Evolutionary conservation across 2,329 filamentous ascomycete genomes (phyloP).

Genomic region (Microdochium bolleyi): DNA sequence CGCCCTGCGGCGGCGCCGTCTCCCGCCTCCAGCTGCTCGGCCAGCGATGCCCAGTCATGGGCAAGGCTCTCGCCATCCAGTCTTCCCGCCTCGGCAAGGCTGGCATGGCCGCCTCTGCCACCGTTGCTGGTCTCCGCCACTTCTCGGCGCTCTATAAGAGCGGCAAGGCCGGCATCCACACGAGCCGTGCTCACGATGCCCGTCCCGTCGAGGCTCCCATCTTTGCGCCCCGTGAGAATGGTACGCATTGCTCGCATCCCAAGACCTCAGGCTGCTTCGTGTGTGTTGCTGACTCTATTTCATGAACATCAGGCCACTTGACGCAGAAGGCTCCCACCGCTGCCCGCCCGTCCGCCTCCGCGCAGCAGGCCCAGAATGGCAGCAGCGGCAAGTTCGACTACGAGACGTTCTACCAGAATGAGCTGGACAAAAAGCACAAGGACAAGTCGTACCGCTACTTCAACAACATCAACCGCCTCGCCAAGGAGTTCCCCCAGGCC

Average conservation of each 20-base stretch:
- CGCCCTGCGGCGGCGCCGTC: constrained; percentile 75
- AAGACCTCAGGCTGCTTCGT: no score
- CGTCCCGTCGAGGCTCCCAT: constrained; percentile 60
- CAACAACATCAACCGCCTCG: constrained; percentile 99
- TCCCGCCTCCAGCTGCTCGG: constrained; percentile 93
- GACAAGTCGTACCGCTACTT: constrained; percentile 99
- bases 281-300: neutral
- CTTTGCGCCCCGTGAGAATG: constrained; percentile 38
- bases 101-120: constrained; percentile 28
- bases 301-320: constrained; percentile 5
- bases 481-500: constrained; percentile 90
- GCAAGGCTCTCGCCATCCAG: constrained; percentile 91
- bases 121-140: constrained; percentile 40
- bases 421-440: constrained; percentile 98
- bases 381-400: constrained; percentile 70
- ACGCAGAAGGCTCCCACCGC: constrained; percentile 19
- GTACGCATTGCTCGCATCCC: constrained; percentile 24
- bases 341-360: constrained; percentile 21
- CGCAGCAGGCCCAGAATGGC: constrained; percentile 14
- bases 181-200: constrained; percentile 68
- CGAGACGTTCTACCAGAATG: constrained; percentile 75
- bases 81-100: constrained; percentile 44
- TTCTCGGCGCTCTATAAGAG: constrained; percentile 42
- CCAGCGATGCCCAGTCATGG: constrained; percentile 96
- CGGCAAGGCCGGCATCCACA: constrained; percentile 72